Evolutionary conservation across 441 rosid species (phyloP).

Genomic region (Viola pubescens): DNA sequence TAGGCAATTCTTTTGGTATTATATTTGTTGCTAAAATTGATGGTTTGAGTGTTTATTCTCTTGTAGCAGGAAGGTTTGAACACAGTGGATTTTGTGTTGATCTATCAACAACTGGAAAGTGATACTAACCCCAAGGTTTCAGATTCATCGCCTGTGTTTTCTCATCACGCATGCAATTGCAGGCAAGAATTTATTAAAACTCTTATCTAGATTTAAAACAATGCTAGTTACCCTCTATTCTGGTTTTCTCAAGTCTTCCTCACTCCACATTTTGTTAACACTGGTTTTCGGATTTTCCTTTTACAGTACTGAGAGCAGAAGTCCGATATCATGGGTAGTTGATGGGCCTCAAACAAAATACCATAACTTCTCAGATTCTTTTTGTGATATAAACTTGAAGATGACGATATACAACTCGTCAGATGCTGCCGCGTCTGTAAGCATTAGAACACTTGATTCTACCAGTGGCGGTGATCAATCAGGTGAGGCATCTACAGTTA

Average conservation of each 20-base stretch:
- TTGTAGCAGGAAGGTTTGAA: conserved; percentile 46
- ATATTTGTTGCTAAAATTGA: conserved; percentile 4
- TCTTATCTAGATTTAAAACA: conserved; percentile 3
- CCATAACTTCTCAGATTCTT: conserved; percentile 59
- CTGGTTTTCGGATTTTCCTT: neutral
- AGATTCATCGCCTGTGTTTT: conserved; percentile 38
- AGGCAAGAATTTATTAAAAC: conserved; percentile 35
- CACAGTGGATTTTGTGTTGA: conserved; percentile 68
- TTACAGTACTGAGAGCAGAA: conserved; percentile 32
- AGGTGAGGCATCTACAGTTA: conserved; percentile 21
- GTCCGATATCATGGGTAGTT: conserved; percentile 70
- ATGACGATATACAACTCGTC: conserved; percentile 77
- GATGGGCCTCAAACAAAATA: conserved; percentile 50
- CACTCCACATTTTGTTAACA: neutral
- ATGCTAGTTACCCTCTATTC: neutral
- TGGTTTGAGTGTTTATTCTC: conserved; percentile 13
- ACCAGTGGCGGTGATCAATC: conserved; percentile 20
- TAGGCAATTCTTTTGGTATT: neutral
- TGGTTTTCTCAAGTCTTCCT: neutral
- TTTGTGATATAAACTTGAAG: conserved; percentile 57
- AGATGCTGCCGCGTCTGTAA: conserved; percentile 38
- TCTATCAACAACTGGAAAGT: conserved; percentile 38
- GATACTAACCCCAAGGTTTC: conserved; percentile 33
- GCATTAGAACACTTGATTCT: conserved; percentile 42
- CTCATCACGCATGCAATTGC: conserved; percentile 79